Conservation (phyloP, 352 stramenopile genomes). For the Phytophthora cactorum region DNA sequence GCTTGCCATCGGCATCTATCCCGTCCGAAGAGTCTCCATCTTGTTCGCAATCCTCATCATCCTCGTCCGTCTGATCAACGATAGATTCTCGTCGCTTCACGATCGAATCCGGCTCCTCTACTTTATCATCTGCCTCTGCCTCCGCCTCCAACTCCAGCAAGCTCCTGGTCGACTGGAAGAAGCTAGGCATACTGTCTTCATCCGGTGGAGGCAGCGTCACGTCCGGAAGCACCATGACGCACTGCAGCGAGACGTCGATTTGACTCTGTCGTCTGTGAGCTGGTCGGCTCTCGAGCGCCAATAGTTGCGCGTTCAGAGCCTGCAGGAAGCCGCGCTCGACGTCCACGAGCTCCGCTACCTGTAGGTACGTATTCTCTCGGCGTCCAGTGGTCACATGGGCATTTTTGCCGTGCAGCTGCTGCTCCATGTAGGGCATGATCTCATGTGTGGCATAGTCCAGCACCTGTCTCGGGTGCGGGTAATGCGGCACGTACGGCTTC, state of each 20-base stretch:
- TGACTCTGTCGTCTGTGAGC: conserved; percentile 68
- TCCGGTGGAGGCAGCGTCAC: conserved; percentile 71
- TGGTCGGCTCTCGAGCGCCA: conserved; percentile 63
- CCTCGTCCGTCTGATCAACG: conserved; percentile 35
- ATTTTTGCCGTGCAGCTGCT: conserved; percentile 37
- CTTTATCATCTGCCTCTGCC: conserved; percentile 26
- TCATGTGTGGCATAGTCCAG: conserved; percentile 78
- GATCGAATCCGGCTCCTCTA: conserved; percentile 9
- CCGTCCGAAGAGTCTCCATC: conserved; percentile 15
- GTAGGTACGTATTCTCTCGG: conserved; percentile 50
- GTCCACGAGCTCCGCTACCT: conserved; percentile 76
- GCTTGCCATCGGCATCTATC: conserved; percentile 27
- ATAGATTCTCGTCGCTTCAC: conserved; percentile 30
- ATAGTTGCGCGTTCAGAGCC: conserved; percentile 67
- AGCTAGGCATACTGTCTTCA: conserved; percentile 47
- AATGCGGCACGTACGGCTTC: conserved; percentile 62
- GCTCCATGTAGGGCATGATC: conserved; percentile 72
- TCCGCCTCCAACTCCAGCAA: conserved; percentile 33
- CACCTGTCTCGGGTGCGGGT: conserved; percentile 69
- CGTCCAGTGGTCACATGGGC: background rate
- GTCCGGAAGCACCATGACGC: conserved; percentile 82
- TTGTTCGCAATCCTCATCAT: conserved; percentile 24
- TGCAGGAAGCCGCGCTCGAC: conserved; percentile 67
- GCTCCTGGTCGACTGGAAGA: conserved; percentile 50
- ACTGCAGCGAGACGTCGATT: conserved; percentile 76